Base-by-base conservation (phyloP, 2,329 filamentous ascomycete species). In the Teratosphaeria destructans region DNA sequence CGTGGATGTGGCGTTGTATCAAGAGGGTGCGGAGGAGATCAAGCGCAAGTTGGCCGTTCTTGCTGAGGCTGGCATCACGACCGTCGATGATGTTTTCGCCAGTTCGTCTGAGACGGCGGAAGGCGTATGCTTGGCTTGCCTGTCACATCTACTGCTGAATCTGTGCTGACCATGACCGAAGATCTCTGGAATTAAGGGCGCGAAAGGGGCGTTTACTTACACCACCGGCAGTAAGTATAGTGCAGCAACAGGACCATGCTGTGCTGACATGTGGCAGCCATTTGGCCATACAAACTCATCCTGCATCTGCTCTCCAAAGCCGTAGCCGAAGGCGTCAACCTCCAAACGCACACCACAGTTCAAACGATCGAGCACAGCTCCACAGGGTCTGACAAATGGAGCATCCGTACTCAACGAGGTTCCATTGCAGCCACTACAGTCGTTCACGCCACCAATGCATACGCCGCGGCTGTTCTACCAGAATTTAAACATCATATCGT, bases 221-320 rank as follows among this genome's bases (percentile, higher is more conserved):
- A 43, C 11, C 37, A 43, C 37, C 12, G 37, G 37, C 37, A 43
- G 37, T 43, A 43, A 43, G 37, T 43, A 14, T 5, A 43, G 5
- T n/a, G 12, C 12, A 14, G 2, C 16, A n/a, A 43, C 8, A 11
- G 5, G 16, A 5, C 16, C 37, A 43, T 14, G 37, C 37, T 43
- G 37, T 14, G 11, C 37, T 43, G 11, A 55, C 71, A 82, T 56
- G 87, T 88, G 0, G 87, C 82, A 0, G 84, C 82, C 65, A 68
- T 89, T 39, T 89, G 86, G 87, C 88, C 89, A 0, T 92, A 93
- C 73, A 92, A 91, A 74, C 81, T 93, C 16, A 84, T 94, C 2
- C 77, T 82, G 2, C 86, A 85, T 74, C 77, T 91, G 0, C 75
- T 95, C 1, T 83, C 87, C 69, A 72, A 75, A 12, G 78, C 87